These are phyloP conservation scores for Hypoxylon intermedium DNA, from an alignment of 495 filamentous ascomycete species.

Conservation along the genomic window DNA sequence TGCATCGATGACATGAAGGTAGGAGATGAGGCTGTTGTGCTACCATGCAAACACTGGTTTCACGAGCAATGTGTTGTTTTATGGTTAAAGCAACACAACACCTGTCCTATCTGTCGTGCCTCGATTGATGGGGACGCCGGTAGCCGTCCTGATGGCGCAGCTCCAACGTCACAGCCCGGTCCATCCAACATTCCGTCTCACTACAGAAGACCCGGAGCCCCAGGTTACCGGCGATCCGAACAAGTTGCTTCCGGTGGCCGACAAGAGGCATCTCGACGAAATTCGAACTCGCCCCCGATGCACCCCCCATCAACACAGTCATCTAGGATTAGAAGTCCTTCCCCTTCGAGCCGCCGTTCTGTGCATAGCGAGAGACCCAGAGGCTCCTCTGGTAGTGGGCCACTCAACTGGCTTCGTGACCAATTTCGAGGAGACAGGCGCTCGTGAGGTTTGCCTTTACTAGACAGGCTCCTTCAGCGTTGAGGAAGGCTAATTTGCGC, in stretches of 20 bases:
- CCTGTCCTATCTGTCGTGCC: constrained; percentile 86
- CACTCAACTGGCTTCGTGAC: constrained; percentile 49
- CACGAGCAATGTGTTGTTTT: constrained; percentile 76
- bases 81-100: constrained; percentile 88
- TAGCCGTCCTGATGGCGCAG: constrained; percentile 24
- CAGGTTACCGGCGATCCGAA: constrained; percentile 29
- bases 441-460: too few species aligned
- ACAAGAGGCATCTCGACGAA: constrained; percentile 7
- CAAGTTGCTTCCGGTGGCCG: constrained; percentile 15
- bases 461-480: neutral
- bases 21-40: constrained; percentile 74
- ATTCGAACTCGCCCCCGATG: constrained; percentile 31
- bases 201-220: constrained; percentile 12
- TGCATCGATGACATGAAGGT: constrained; percentile 87
- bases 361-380: constrained; percentile 35
- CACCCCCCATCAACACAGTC: constrained; percentile 21
- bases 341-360: constrained; percentile 32
- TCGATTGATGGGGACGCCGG: constrained; percentile 63
- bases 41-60: constrained; percentile 95
- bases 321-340: constrained; percentile 38
- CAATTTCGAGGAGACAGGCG: constrained; percentile 43
- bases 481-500: too few species aligned
- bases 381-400: constrained; percentile 38
- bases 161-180: constrained; percentile 14
- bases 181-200: constrained; percentile 13